Evolutionary conservation across 345 rosid species (phyloP).

Genomic region (Rhodamnia argentea): DNA sequence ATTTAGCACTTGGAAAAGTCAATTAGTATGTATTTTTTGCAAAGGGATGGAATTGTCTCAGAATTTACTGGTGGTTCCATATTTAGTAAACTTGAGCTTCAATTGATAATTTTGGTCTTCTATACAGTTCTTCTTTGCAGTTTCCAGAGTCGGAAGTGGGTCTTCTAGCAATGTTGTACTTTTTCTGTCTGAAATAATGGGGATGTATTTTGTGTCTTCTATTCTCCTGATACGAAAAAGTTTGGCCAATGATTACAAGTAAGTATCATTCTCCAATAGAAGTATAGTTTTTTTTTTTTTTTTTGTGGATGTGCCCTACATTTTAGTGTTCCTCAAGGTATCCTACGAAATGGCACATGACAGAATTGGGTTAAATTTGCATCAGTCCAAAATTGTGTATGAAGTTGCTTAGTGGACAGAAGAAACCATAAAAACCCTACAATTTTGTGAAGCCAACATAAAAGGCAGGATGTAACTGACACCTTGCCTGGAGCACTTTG

Average conservation of each 20-base stretch:
- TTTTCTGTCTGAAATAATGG: conserved; percentile 95
- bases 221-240: conserved; percentile 96
- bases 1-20: not conserved
- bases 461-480: not conserved
- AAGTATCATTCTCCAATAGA: not conserved
- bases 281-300: not conserved
- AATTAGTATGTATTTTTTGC: not conserved
- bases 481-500: not conserved
- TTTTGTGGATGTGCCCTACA: not conserved
- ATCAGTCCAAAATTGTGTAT: not conserved
- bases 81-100: not conserved
- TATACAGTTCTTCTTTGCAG: conserved; percentile 95
- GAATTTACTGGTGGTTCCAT: not conserved
- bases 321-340: not conserved
- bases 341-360: not conserved
- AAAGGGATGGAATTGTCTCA: not conserved
- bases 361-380: not conserved
- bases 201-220: conserved; percentile 94
- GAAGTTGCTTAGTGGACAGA: not conserved
- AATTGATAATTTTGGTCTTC: conserved; percentile 3
- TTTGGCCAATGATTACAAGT: conserved; percentile 92
- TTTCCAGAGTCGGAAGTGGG: conserved; percentile 98
- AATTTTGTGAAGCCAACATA: not conserved
- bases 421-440: not conserved
- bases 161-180: conserved; percentile 97